These are phyloP conservation scores for Tuber melanosporum DNA, from an alignment of 495 filamentous ascomycete genomes.

Conservation along the genomic window DNA sequence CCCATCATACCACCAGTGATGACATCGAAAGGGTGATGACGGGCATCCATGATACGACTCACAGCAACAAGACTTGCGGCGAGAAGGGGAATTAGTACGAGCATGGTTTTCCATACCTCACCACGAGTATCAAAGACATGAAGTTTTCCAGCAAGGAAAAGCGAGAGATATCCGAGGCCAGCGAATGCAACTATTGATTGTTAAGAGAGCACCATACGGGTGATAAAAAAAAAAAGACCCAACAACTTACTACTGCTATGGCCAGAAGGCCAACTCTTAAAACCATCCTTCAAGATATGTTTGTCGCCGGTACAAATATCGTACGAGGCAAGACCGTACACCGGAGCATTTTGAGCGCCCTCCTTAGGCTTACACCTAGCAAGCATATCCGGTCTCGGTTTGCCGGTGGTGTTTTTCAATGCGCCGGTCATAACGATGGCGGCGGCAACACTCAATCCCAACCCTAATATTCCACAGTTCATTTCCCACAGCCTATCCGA, in stretches of 20 bases:
- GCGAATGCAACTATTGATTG: conserved; percentile 60
- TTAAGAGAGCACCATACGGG: neutral
- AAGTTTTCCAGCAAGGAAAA: conserved; percentile 61
- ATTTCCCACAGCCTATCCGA: conserved; percentile 76
- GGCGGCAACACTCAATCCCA: conserved; percentile 59
- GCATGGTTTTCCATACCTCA: conserved; percentile 46
- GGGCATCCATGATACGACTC: conserved; percentile 69
- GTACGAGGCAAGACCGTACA: conserved; percentile 56
- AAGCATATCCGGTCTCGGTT: conserved; percentile 76
- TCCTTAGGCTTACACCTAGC: conserved; percentile 46
- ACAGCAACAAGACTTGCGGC: conserved; percentile 52
- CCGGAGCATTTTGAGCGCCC: conserved; percentile 44
- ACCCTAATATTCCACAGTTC: conserved; percentile 70
- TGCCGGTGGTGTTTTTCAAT: conserved; percentile 81
- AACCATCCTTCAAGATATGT: conserved; percentile 69
- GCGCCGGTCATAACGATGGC: conserved; percentile 73
- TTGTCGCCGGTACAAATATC: conserved; percentile 64
- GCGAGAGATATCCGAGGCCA: conserved; percentile 72
- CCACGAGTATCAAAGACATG: conserved; percentile 47
- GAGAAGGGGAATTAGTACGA: conserved; percentile 59
- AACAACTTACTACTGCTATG: conserved; percentile 45
- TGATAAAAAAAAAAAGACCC: conserved; percentile 43
- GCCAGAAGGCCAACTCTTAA: conserved; percentile 76
- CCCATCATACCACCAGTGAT: conserved; percentile 69
- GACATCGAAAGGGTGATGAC: conserved; percentile 86